A percentile compares a stretch with the other conserved stretches of the same genome.
Evolutionary conservation across 257 asterid genomes (phyloP).

Genomic region (Penstemon davidsonii): DNA sequence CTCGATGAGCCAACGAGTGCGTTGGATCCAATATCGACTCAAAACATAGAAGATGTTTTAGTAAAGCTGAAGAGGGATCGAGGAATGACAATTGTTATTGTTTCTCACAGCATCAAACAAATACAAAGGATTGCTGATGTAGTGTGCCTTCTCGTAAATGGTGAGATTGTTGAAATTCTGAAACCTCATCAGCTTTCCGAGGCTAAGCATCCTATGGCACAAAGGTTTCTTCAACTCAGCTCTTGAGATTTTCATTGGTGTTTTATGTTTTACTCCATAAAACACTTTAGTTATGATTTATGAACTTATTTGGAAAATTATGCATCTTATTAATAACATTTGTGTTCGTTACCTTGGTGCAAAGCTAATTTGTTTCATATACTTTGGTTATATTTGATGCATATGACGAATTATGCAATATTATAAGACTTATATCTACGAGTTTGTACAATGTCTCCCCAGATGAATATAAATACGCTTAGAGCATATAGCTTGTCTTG

Average conservation of each 20-base stretch:
- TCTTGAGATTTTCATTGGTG: slow-evolving; percentile 33
- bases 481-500: too few relatives aligned
- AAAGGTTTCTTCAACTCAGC: slow-evolving; percentile 68
- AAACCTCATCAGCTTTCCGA: slow-evolving; percentile 56
- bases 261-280: slow-evolving; percentile 7
- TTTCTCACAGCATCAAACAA: slow-evolving; percentile 78
- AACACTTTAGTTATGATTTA: background rate
- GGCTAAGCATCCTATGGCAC: slow-evolving; percentile 78
- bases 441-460: too few relatives aligned
- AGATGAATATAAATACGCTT: too few relatives aligned
- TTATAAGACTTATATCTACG: too few relatives aligned
- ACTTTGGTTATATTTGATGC: too few relatives aligned
- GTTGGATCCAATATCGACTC: slow-evolving; percentile 75
- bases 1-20: slow-evolving; percentile 84
- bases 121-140: slow-evolving; percentile 71
- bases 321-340: too few relatives aligned
- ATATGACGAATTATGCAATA: too few relatives aligned
- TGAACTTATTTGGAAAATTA: background rate
- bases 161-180: slow-evolving; percentile 69
- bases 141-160: slow-evolving; percentile 66
- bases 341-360: too few relatives aligned
- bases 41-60: slow-evolving; percentile 65
- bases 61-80: slow-evolving; percentile 58
- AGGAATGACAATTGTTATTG: slow-evolving; percentile 55
- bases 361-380: too few relatives aligned